Percentiles rank a stretch among this genome's conserved stretches.
These are phyloP conservation scores for Rubia peregrina DNA, from an alignment of 305 asterid genomes.

Conservation along the genomic window DNA sequence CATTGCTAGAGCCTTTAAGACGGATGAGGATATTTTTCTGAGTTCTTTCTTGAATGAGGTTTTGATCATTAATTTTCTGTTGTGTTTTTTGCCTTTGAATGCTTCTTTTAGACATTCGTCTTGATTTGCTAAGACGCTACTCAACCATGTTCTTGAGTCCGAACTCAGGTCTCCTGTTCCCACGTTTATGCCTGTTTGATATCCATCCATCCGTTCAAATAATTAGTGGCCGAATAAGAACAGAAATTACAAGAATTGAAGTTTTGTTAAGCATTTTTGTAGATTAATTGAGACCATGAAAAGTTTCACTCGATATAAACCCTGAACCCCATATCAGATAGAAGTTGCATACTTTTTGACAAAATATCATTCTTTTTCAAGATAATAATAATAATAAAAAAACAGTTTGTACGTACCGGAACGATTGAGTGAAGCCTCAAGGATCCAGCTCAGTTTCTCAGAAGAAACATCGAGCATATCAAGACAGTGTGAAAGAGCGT, in stretches of 20 bases:
- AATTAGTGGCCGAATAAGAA: not conserved
- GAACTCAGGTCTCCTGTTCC: conserved; percentile 44
- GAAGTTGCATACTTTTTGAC: too few species aligned
- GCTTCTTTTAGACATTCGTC: conserved; percentile 57
- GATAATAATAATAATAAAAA: too few species aligned
- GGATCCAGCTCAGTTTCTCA: conserved; percentile 50
- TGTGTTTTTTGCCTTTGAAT: conserved; percentile 4
- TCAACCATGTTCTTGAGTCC: conserved; percentile 69
- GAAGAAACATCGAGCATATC: conserved; percentile 62
- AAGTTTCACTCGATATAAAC: too few species aligned
- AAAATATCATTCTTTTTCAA: too few species aligned
- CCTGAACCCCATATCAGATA: conserved; percentile 22
- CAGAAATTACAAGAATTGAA: too few species aligned
- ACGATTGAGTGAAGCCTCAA: conserved; percentile 53
- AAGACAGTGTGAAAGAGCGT: conserved; percentile 60
- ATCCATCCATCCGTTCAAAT: not conserved
- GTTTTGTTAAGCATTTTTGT: too few species aligned
- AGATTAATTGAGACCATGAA: too few species aligned
- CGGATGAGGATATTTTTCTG: conserved; percentile 41
- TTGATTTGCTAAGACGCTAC: conserved; percentile 63
- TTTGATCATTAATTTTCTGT: conserved; percentile 38
- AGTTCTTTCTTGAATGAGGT: conserved; percentile 36
- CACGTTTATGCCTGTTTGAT: conserved; percentile 30
- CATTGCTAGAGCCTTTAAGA: conserved; percentile 38
- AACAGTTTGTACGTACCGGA: conserved; percentile 25